Evolutionary conservation across 2,329 filamentous ascomycete genomes (phyloP).

Genomic region (Thelonectria blattea): DNA sequence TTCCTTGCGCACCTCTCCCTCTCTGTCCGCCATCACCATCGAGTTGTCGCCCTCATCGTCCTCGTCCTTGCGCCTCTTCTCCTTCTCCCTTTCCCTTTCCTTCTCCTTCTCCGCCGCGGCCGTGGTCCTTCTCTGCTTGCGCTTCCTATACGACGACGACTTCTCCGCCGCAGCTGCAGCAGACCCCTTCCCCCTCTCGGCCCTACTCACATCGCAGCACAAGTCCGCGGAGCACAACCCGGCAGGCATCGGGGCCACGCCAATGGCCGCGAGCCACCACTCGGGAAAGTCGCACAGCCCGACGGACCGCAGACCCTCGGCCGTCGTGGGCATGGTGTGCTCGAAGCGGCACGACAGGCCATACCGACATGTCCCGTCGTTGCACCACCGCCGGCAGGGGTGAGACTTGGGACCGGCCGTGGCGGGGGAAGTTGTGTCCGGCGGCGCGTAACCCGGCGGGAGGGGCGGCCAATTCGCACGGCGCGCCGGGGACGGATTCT

Average conservation of each 20-base stretch:
- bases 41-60: not conserved
- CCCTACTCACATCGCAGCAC: not conserved
- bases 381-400: constrained; percentile 54
- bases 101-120: not conserved
- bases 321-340: constrained; percentile 55
- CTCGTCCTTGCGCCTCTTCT: not conserved
- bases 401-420: not conserved
- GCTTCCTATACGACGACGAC: constrained; percentile 5
- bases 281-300: constrained; percentile 50
- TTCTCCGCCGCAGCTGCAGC: constrained; percentile 9
- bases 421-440: not conserved
- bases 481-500: not conserved
- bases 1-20: not conserved
- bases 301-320: constrained; percentile 47
- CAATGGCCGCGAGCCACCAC: constrained; percentile 48
- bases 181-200: not conserved
- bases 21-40: not conserved
- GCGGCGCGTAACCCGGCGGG: not conserved
- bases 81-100: not conserved
- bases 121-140: constrained; percentile 11
- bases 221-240: not conserved
- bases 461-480: not conserved
- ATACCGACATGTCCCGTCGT: constrained; percentile 54
- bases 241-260: constrained; percentile 24
- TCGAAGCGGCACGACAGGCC: constrained; percentile 49